phyloP scores from a whole-genome alignment of 1,139 yeast species.

The Taiozyma sp. region DNA sequence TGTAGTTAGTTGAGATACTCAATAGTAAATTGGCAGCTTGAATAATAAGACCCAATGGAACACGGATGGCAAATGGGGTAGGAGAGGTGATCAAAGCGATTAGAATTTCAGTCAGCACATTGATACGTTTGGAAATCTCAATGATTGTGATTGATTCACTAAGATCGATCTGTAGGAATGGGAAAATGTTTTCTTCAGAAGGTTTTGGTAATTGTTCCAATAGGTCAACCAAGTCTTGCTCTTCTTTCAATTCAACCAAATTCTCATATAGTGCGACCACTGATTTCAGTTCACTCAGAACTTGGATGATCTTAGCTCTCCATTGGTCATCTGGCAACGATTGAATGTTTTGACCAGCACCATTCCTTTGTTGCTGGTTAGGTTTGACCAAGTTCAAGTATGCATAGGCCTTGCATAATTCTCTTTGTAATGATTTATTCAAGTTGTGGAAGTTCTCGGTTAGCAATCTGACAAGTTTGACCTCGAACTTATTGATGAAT shows the following conservation, averaged over 20 bases:
- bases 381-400: conserved; percentile 56
- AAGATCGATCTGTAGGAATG: conserved; percentile 51
- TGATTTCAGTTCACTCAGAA: conserved; percentile 46
- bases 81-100: conserved; percentile 40
- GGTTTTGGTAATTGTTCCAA: conserved; percentile 32
- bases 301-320: conserved; percentile 36
- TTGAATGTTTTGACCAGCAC: conserved; percentile 26
- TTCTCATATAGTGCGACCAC: conserved; percentile 51
- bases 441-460: conserved; percentile 32
- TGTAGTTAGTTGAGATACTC: conserved; percentile 48
- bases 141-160: conserved; percentile 48
- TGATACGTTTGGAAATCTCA: conserved; percentile 46
- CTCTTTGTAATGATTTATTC: conserved; percentile 35
- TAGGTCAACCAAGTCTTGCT: conserved; percentile 37
- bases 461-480: conserved; percentile 36
- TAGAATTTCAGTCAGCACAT: conserved; percentile 41
- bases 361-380: conserved; percentile 31
- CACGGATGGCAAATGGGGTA: conserved; percentile 41
- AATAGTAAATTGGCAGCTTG: conserved; percentile 45
- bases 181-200: conserved; percentile 31
- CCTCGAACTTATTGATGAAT: conserved; percentile 56
- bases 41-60: conserved; percentile 55
- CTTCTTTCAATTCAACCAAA: conserved; percentile 53
- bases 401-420: conserved; percentile 51
- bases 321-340: conserved; percentile 39